These are phyloP conservation scores for Mycena rebaudengoi DNA, from an alignment of 768 basidiomycete genomes.

Conservation along the genomic window DNA sequence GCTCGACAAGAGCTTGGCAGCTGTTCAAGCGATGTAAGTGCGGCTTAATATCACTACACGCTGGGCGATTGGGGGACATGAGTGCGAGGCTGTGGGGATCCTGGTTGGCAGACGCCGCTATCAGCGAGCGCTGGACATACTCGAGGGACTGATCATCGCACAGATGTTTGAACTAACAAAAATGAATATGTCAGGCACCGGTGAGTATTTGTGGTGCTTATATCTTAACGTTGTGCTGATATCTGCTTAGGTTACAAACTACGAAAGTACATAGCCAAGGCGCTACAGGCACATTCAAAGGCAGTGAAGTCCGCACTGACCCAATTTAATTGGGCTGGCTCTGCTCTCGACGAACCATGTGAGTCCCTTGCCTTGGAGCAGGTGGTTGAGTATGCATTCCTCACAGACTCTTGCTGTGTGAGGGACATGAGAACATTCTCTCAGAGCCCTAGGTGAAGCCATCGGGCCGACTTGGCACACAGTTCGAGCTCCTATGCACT, in stretches of 20 bases:
- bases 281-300: constrained; percentile 22
- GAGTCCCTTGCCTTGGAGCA: too few species aligned
- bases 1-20: neutral
- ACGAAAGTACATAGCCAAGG: constrained; percentile 29
- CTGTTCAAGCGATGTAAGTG: constrained; percentile 1
- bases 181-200: constrained; percentile 22
- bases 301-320: constrained; percentile 25
- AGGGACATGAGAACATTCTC: constrained; percentile 15
- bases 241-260: constrained; percentile 26
- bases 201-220: too few species aligned
- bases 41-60: neutral
- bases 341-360: too few species aligned
- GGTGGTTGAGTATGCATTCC: constrained; percentile 31
- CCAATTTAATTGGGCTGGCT: constrained; percentile 23
- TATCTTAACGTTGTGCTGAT: too few species aligned
- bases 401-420: constrained; percentile 27
- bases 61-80: neutral
- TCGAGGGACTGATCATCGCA: constrained; percentile 24
- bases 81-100: neutral
- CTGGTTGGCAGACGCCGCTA: neutral
- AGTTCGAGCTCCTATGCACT: constrained; percentile 26
- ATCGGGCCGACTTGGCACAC: constrained; percentile 18
- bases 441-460: constrained; percentile 21
- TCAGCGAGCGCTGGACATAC: constrained; percentile 21
- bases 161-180: constrained; percentile 30